Base-by-base conservation (phyloP, 495 filamentous ascomycete species). In the Amniculicola lignicola region DNA sequence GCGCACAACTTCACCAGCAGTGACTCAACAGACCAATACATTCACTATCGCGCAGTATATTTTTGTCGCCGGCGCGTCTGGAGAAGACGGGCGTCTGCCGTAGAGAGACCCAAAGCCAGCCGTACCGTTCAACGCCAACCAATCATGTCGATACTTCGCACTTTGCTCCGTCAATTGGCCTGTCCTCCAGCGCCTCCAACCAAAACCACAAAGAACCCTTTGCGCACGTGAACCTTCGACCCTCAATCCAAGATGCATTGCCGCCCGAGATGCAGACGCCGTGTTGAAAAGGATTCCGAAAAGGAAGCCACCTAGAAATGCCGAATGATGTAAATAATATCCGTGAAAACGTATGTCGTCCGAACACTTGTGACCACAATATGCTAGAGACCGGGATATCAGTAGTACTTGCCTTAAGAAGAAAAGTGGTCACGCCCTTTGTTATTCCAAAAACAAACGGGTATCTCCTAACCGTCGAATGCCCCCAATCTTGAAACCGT, bases 121-220 rank as follows among this genome's bases (percentile, higher is more conserved):
- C 46, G 29, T 38, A 27, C 10, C 31, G 11, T 18, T 33, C 35
- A n/a, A 7, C 22, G 15, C 16, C 19, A 12, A 24, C 57, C 23
- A 54, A 61, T 61, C 42, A 47, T 29, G n/a, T 14, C 21, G n/a
- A 14, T 35, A 44, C 14, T 27, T 3, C 19, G 22, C 42, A 33
- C n/a, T 25, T 35, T 22, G 22, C 15, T 29, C 12, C 11, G 19
- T 33, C 35, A 27, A 62, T 62, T 62, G 59, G 59, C 48, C 46
- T 27, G 23, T 37, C 18, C 41, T 12, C n/a, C 27, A 22, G 47
- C 59, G 52, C 59, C 53, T 42, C 42, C 31, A 43, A 19, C 44
- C 5, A 24, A 37, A 54, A 27, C 27, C 48, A 40, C 12, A 41
- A 61, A 61, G 51, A 29, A 56, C 45, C 29, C 28, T 11, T 14